Conservation (phyloP, 2,329 filamentous ascomycete genomes). For the Geoglossum cookeanum region DNA sequence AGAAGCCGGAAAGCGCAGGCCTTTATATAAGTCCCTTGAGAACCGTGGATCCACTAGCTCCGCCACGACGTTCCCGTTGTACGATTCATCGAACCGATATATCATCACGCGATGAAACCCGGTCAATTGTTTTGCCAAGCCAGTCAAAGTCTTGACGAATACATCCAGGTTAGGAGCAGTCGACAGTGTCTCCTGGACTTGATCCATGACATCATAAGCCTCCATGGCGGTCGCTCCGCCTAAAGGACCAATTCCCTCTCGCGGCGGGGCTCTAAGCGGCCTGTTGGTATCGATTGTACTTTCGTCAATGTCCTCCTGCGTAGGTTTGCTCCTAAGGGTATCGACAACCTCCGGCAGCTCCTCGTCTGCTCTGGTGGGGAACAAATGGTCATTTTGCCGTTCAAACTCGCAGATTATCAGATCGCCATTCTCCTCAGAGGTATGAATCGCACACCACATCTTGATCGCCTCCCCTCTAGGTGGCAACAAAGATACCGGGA, state of each 20-base stretch:
- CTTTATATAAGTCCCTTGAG: constrained; percentile 71
- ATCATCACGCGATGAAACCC: constrained; percentile 88
- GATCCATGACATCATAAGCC: constrained; percentile 79
- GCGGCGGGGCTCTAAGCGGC: constrained; percentile 55
- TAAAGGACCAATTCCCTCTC: constrained; percentile 52
- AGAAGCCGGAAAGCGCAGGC: constrained; percentile 71
- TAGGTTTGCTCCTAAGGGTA: constrained; percentile 54
- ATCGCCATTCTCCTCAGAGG: constrained; percentile 46
- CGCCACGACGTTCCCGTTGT: constrained; percentile 74
- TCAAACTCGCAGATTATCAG: constrained; percentile 80
- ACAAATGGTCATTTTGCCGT: constrained; percentile 52
- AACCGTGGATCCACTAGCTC: constrained; percentile 66
- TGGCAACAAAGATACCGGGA: constrained; percentile 53
- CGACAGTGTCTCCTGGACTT: constrained; percentile 73
- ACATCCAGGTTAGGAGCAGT: constrained; percentile 48
- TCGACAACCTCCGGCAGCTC: constrained; percentile 49
- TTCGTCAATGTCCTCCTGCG: constrained; percentile 51
- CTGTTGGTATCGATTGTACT: constrained; percentile 60
- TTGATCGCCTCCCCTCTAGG: constrained; percentile 38
- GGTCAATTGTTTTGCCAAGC: constrained; percentile 73
- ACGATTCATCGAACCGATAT: constrained; percentile 69
- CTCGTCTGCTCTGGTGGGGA: constrained; percentile 44
- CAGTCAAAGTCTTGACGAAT: constrained; percentile 65
- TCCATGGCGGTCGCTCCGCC: constrained; percentile 74
- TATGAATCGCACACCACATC: constrained; percentile 75